These are phyloP conservation scores for Euptelea pleiosperma DNA, from an alignment of 164 flowering plant genomes.

Conservation along the genomic window DNA sequence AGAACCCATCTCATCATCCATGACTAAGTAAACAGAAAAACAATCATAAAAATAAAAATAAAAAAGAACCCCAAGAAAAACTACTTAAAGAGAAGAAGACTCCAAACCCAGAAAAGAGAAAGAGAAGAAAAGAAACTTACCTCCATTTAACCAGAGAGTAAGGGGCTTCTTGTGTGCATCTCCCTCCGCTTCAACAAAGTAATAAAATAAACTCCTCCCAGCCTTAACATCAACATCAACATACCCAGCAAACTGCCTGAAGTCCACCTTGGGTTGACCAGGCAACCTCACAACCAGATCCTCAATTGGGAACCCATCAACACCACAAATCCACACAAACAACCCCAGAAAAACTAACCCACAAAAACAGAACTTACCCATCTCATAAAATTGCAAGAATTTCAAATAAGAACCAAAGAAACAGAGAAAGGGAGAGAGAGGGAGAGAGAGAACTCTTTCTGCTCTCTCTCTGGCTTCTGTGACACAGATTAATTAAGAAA, in stretches of 20 bases:
- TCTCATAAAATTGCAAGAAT: conserved; percentile 7
- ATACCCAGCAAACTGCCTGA: conserved; percentile 88
- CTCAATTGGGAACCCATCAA: conserved; percentile 55
- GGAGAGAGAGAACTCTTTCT: too few relatives aligned
- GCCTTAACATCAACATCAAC: conserved; percentile 70
- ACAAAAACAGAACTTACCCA: conserved; percentile 30
- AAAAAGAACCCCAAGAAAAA: neutral
- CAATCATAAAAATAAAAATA: too few relatives aligned
- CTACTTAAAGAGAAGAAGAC: neutral
- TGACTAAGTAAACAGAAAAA: too few relatives aligned
- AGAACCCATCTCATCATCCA: too few relatives aligned
- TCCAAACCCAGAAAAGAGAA: neutral
- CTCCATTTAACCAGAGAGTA: conserved; percentile 98
- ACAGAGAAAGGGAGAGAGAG: conserved; percentile 1
- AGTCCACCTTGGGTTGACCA: conserved; percentile 78
- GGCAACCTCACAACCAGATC: conserved; percentile 77
- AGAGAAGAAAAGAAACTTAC: conserved; percentile 24
- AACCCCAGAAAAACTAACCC: conserved; percentile 23
- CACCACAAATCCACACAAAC: conserved; percentile 23
- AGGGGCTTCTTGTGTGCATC: conserved; percentile 63
- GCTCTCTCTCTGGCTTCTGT: too few relatives aligned
- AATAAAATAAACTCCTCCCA: conserved; percentile 91
- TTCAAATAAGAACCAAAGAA: too few relatives aligned
- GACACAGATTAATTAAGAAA: too few relatives aligned
- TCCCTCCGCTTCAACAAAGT: conserved; percentile 79